phyloP scores from a whole-genome alignment of 1,139 yeast species.

The Lodderomyces beijingensis region DNA sequence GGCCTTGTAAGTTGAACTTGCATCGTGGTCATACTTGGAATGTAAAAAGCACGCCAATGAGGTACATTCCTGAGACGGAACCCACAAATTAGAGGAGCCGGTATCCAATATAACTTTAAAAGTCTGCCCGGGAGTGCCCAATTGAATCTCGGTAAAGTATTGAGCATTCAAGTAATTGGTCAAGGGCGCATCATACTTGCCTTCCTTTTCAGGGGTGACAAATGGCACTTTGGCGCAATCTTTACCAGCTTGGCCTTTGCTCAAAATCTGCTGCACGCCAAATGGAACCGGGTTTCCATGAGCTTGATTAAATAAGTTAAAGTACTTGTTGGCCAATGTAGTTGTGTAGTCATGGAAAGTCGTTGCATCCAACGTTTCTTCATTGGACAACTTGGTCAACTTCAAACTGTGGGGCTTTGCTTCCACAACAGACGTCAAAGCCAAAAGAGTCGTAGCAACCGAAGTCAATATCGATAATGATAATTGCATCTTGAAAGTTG shows the following conservation, averaged over 20 bases:
- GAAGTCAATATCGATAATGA: constrained; percentile 32
- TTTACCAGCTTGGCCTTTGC: constrained; percentile 2
- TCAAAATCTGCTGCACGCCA: constrained; percentile 14
- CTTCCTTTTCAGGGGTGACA: constrained; percentile 26
- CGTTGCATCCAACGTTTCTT: constrained; percentile 57
- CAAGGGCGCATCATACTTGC: constrained; percentile 66
- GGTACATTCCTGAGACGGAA: constrained; percentile 82
- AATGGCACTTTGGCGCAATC: constrained; percentile 39
- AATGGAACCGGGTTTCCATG: constrained; percentile 19
- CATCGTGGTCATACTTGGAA: constrained; percentile 77
- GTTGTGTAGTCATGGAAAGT: constrained; percentile 61
- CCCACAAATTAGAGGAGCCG: constrained; percentile 96
- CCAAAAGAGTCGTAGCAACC: constrained; percentile 50
- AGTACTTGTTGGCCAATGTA: constrained; percentile 71
- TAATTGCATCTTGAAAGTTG: constrained; percentile 27
- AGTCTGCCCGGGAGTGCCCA: constrained; percentile 90
- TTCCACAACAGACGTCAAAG: constrained; percentile 37
- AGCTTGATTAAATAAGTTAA: constrained; percentile 48
- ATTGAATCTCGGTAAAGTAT: constrained; percentile 80
- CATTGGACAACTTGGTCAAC: constrained; percentile 59
- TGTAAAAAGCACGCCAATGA: constrained; percentile 95
- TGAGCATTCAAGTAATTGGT: constrained; percentile 93
- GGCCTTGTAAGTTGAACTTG: constrained; percentile 74
- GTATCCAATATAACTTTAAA: constrained; percentile 92
- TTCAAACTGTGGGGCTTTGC: constrained; percentile 63